phyloP scores from a whole-genome alignment of 768 basidiomycete genomes.

The Boletus reticuloceps region DNA sequence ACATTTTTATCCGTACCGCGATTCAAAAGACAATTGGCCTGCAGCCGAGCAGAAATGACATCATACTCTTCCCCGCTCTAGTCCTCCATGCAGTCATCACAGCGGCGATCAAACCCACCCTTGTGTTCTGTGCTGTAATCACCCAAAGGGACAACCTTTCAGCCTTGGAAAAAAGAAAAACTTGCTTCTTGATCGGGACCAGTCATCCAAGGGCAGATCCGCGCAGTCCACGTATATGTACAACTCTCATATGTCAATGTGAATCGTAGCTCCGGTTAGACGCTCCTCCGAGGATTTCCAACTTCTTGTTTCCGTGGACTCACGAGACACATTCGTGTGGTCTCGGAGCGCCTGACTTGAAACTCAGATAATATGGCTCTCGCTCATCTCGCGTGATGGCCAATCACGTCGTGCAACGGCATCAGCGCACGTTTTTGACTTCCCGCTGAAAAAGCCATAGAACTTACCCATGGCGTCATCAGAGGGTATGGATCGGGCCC shows the following conservation, averaged over 20 bases:
- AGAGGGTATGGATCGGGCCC: not conserved
- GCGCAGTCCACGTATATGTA: too few relatives aligned
- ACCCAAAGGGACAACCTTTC: not conserved
- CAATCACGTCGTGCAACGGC: not conserved
- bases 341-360: not conserved
- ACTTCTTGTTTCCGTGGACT: not conserved
- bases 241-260: too few relatives aligned
- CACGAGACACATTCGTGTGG: not conserved
- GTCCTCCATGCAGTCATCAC: too few relatives aligned
- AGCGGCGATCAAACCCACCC: constrained; percentile 1
- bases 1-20: not conserved
- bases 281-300: not conserved
- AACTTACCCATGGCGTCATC: constrained; percentile 1
- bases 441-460: not conserved
- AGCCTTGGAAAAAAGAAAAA: not conserved
- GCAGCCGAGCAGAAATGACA: too few relatives aligned
- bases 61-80: constrained; percentile 1
- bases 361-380: not conserved
- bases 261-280: too few relatives aligned
- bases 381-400: too few relatives aligned
- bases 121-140: constrained; percentile 2
- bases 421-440: not conserved
- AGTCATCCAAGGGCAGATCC: too few relatives aligned
- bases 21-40: not conserved
- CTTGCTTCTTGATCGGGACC: not conserved